Evolutionary conservation across 2,329 filamentous ascomycete species (phyloP), one percentile per base, ranked within the genome.

Genomic region (Tolypocladium album): DNA sequence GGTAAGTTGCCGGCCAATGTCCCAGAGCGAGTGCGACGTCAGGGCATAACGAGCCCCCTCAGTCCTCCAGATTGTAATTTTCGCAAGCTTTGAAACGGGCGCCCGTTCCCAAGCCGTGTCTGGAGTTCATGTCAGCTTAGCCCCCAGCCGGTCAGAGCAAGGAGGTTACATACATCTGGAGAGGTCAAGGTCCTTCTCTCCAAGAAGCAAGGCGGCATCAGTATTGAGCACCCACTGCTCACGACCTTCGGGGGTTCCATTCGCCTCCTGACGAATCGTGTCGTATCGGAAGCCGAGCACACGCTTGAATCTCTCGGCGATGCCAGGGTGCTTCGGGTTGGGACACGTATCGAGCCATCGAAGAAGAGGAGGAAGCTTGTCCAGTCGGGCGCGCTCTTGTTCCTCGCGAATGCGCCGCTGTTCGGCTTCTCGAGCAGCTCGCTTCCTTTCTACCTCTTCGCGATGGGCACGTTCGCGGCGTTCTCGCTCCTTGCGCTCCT

Each of bases 201-300:
- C 85, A 1, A 88, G 74, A 11, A 88, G 77, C 17, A 88, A 72
- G 11, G 85, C 85, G 57, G 82, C 84, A 60, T 87, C 82, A 3
- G 81, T 83, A 66, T 87, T 88, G 57, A 88, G 77, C 59, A 88
- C 71, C 85, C 85, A 88, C 64, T 85, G 83, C 65, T 87, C 85
- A 57, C 84, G 79, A n/a, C 83, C 84, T 55, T 79, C 79, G 1
- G 78, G 65, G 13, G 79, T 81, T 9, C 80, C 79, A 7, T 79
- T 82, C 17, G 79, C 74, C 38, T 78, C 76, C 4, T 79, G 77
- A 17, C 78, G 77, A 60, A 88, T 85, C 4, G 83, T 87, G 69
- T 88, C 85, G 67, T 83, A 87, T 27, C 85, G 81, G 56, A 85
- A 82, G 20, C 85, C 85, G 64, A 83, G 79, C 62, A 86, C 81